Evolutionary conservation across 2,329 filamentous ascomycete genomes (phyloP), one percentile per base, ranked within the genome.

Genomic region (Curvularia verruculosa): DNA sequence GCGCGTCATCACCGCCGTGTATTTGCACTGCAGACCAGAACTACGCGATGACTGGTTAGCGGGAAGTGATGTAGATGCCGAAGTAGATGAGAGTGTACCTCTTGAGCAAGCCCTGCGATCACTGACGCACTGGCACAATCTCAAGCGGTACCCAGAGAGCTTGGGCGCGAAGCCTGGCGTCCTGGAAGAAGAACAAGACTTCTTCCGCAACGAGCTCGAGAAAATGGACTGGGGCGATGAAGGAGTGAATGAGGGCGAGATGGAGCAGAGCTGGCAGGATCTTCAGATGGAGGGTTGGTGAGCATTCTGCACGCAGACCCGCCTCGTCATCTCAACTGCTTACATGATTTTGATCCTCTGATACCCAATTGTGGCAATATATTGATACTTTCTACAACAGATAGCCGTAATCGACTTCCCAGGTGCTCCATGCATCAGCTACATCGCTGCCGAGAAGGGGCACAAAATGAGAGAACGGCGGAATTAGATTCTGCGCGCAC

Each of bases 1-100:
- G 95, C 90, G 94, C 53, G 93, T 98, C 71, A 99, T 99, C 72
- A 99, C 95, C 0, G 92, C 93, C 3, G 91, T 99, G 1, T 99
- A 97, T 76, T 82, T 99, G 47, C 91, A 96, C 78, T 96, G 94
- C 72, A 85, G 92, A 7, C 94, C 94, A 0, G 94, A 98, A 75
- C 83, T 99, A 44, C 85, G 94, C 28, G 95, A 99, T 72, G 95
- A 97, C 78, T 98, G 95, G 94, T 83, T 98, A 1, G 88, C 91
- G 0, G 94, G 94, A 5, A 90, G 89, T 58, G 93, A 97, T 72
- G 88, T 98, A 1, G 95, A 99, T 68, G 91, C 89, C 0, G 94
- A 96, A 66, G 92, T 98, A 1, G 95, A 98, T 71, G 91, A 96
- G 73, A 91, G 93, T 13, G 80, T 98, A 66, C 94, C 94, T 2